Conservation (phyloP, 2,329 filamentous ascomycete species). For the Alternaria consortialis region DNA sequence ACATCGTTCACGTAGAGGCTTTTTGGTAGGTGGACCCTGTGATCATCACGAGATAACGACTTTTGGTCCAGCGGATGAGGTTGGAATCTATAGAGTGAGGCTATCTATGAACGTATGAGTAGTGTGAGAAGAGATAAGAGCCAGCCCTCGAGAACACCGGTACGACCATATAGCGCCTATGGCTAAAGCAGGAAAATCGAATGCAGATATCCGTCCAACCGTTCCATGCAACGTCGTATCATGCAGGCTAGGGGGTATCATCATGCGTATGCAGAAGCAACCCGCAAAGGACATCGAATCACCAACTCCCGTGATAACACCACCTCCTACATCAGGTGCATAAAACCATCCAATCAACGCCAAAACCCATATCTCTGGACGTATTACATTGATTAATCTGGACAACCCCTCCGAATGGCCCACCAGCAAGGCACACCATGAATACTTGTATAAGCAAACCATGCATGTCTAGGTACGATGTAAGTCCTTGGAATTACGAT, state of each 20-base stretch:
- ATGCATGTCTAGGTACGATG: constrained; percentile 24
- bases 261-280: not conserved
- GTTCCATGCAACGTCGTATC: not conserved
- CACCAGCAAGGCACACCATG: not conserved
- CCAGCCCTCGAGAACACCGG: not conserved
- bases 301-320: constrained; percentile 1
- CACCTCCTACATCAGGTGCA: not conserved
- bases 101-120: not conserved
- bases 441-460: not conserved
- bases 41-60: not conserved
- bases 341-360: not conserved
- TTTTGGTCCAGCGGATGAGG: not conserved
- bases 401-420: not conserved
- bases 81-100: not conserved
- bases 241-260: not conserved
- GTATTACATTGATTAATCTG: not conserved
- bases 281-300: not conserved
- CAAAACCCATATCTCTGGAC: not conserved
- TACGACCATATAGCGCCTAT: not conserved
- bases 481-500: constrained; percentile 56
- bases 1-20: not conserved
- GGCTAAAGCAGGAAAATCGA: not conserved
- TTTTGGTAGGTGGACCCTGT: not conserved
- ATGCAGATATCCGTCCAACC: not conserved
- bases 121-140: not conserved